These are phyloP conservation scores for Biscogniauxia sp. DNA, from an alignment of 2,329 filamentous ascomycete genomes.

Conservation along the genomic window DNA sequence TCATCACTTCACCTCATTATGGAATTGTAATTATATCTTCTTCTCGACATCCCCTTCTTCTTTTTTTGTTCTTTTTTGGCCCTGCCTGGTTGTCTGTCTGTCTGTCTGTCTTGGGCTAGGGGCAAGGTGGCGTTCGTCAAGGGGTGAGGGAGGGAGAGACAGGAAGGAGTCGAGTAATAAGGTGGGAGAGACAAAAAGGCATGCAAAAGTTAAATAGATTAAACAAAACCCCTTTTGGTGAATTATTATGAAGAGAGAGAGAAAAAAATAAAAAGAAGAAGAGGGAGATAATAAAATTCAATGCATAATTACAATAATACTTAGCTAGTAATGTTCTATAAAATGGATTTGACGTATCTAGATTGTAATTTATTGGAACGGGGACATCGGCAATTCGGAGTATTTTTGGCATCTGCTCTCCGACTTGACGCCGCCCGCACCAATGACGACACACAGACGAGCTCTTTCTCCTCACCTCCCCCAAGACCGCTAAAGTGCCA, in stretches of 20 bases:
- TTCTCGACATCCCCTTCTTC: too few relatives aligned
- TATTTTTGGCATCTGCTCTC: conserved; percentile 12
- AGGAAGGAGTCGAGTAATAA: neutral
- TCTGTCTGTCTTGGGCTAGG: too few relatives aligned
- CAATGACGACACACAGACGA: conserved; percentile 15
- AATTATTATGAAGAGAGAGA: neutral
- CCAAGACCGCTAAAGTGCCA: neutral
- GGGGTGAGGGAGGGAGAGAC: neutral
- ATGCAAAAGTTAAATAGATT: neutral
- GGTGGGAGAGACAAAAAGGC: neutral
- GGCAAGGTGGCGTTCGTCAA: neutral
- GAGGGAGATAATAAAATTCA: neutral
- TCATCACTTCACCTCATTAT: neutral
- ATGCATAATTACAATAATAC: neutral
- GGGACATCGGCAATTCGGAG: conserved; percentile 26
- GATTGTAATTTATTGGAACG: neutral
- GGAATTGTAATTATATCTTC: too few relatives aligned
- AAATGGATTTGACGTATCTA: too few relatives aligned
- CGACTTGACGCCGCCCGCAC: neutral
- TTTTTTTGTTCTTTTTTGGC: too few relatives aligned
- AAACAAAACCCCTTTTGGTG: neutral
- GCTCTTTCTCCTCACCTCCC: neutral
- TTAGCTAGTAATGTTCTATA: too few relatives aligned
- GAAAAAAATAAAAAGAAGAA: too few relatives aligned
- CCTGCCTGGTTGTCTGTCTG: too few relatives aligned